Evolutionary conservation across 805 yeast genomes (phyloP).

Genomic region (Priceomyces fermenticarens): DNA sequence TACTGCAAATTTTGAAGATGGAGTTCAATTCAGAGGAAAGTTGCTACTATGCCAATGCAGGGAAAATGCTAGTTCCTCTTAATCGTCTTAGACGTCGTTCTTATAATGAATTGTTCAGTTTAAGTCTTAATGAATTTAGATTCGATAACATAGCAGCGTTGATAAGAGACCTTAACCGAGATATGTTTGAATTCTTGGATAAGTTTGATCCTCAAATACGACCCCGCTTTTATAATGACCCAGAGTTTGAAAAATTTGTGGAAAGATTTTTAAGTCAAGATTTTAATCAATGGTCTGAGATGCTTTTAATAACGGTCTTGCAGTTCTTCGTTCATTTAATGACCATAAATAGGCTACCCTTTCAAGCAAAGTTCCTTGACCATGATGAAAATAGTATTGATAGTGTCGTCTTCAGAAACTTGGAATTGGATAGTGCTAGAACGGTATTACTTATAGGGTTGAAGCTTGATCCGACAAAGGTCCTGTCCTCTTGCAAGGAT

Average conservation of each 20-base stretch:
- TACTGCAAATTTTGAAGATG: not conserved
- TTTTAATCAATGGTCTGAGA: constrained; percentile 9
- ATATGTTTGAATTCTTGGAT: constrained; percentile 24
- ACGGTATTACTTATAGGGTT: constrained; percentile 29
- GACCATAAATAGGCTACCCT: constrained; percentile 35
- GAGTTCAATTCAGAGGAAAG: not conserved
- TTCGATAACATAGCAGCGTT: constrained; percentile 17
- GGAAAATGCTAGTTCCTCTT: too few species aligned
- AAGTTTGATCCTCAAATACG: constrained; percentile 14
- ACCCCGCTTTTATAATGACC: constrained; percentile 34
- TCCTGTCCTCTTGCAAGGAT: constrained; percentile 22
- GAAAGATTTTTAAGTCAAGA: not conserved
- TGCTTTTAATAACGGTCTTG: constrained; percentile 22
- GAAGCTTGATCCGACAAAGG: constrained; percentile 15
- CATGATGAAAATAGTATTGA: constrained; percentile 15
- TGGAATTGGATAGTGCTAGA: constrained; percentile 34
- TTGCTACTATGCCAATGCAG: not conserved
- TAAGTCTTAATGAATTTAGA: constrained; percentile 19
- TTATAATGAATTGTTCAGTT: constrained; percentile 30
- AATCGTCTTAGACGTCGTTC: constrained; percentile 28
- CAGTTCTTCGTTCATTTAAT: constrained; percentile 33
- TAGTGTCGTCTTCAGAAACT: constrained; percentile 20
- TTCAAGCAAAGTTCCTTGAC: constrained; percentile 14
- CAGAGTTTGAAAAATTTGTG: constrained; percentile 17
- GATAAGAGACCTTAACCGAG: constrained; percentile 24